Base-by-base conservation (phyloP, 768 basidiomycete genomes). In the Serendipita sp. region DNA sequence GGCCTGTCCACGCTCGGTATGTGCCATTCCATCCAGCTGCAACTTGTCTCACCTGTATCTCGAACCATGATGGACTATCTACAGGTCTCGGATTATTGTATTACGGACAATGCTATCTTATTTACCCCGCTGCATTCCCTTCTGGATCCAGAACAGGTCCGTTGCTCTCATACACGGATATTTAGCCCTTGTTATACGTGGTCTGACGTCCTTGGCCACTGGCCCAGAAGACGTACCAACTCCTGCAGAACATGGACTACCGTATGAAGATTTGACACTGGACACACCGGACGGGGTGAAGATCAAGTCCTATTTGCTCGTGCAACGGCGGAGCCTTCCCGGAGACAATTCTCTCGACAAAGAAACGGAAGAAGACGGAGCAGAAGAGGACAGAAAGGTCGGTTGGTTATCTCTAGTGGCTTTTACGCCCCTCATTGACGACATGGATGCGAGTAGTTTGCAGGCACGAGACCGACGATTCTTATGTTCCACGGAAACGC, bases 401-500 rank as follows among this genome's bases (percentile, higher is more conserved):
- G 51, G 75, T 71, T 23, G 58, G 32, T 23, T 4, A n/a, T 63
- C 48, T 66, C 36, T 47, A 36, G 35, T 44, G 15, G 3, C n/a
- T 54, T 58, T 16, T 36, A 2, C 38, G 23, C 35, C 30, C 30
- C 11, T 13, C 23, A 28, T 7, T 45, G n/a, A 28, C 44, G 63
- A 15, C 23, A 23, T 23, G 23, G 23, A 23, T 44, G 44, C 8
- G 46, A 30, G 2, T 56, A 79, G 79, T 78, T 78, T 66, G 76
- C 78, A 15, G 71, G 76, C 0, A 73, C 72, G 48, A 78, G 92
- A 15, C 95, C 95, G 1, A 96, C 92, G 0, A 78, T 98, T 1
- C 73, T 98, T 60, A 89, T 97, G 84, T 91, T 96, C 65, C 94
- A 97, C 69, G 95, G 95, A 4, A 90, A 90, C 69, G 88, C 84